Evolutionary conservation across 148 eudicot species (phyloP), one percentile per base, ranked within the genome.

Genomic region (Nyssa sinensis): DNA sequence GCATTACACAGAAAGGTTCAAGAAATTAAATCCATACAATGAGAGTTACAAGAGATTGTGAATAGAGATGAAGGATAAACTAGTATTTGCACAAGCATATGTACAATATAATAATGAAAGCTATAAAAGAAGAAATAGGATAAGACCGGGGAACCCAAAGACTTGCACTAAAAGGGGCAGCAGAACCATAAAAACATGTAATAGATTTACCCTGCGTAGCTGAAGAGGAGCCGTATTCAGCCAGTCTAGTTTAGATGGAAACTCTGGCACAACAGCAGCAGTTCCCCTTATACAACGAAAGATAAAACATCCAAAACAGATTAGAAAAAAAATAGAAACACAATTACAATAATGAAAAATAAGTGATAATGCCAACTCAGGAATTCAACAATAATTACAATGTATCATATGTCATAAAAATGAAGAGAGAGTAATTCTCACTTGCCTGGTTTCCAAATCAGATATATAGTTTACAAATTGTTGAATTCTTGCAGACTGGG

Each of bases 241-340:
- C 98, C 98, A 94, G 73, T 94, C 97, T 80, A 94, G 92, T 80
- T 81, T 82, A 75, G 97, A 84, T 55, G 98, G 98, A 80, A 94
- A 90, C 79, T 94, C 98, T 41, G 98, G 97, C 75, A 90, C 97
- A 53, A 69, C 67, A 58, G 84, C 75, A 74, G 91, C 89, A 76
- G 78, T 86, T 71, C 88, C 84, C 84, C 98, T 92, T 55, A 34
- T 44, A 74, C 27, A 55, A 72, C 10, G 71, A 27, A 23, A 68
- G 49, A 24, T 6, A 23, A 62, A 27, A 30, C 19, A 64, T 60
- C 17, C 61, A 59, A 17, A 55, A 63, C 11, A 73, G n/a, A 67
- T 41, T 51, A 71, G 35, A 51, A 3, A 7, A 25, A 78, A 28
- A 41, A 24, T 34, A 66, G 27, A 29, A n/a, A 71, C 53, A 75